Evolutionary conservation across 2,329 filamentous ascomycete species (phyloP).

Genomic region (Arthrobotrys musiformis): DNA sequence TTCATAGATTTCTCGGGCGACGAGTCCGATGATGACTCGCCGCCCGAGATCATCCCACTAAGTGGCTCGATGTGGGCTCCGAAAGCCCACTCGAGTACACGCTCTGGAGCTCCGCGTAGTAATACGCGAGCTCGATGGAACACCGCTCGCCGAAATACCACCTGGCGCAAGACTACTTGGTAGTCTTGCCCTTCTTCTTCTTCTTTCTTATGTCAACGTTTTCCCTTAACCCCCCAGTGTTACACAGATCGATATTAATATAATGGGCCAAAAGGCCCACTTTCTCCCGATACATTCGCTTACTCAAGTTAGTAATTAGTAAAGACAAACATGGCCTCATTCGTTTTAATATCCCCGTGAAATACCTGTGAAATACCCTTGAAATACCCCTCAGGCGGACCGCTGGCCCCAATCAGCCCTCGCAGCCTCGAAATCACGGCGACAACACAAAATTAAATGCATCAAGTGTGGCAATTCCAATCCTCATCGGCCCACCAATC

Average conservation of each 20-base stretch:
- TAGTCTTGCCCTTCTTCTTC: too few relatives aligned
- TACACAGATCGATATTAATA: not conserved
- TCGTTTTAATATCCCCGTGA: not conserved
- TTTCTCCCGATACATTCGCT: not conserved
- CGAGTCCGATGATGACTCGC: too few relatives aligned
- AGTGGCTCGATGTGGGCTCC: too few relatives aligned
- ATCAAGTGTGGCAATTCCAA: constrained; percentile 1
- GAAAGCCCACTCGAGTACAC: too few relatives aligned
- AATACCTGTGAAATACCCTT: not conserved
- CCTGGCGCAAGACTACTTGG: too few relatives aligned
- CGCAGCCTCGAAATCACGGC: not conserved
- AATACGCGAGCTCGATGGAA: too few relatives aligned
- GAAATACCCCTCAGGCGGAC: not conserved
- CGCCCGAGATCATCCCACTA: too few relatives aligned
- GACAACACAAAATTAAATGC: not conserved
- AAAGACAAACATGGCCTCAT: not conserved
- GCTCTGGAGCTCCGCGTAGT: too few relatives aligned
- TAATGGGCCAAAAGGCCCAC: not conserved
- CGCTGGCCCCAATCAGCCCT: not conserved
- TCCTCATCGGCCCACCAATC: not conserved
- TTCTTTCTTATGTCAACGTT: too few relatives aligned
- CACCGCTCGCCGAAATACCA: too few relatives aligned
- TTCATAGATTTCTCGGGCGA: too few relatives aligned
- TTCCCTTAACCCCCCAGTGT: not conserved
- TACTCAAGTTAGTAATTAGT: too few relatives aligned